phyloP scores from a whole-genome alignment of 805 yeast species.

The Zygosaccharomyces siamensis region DNA sequence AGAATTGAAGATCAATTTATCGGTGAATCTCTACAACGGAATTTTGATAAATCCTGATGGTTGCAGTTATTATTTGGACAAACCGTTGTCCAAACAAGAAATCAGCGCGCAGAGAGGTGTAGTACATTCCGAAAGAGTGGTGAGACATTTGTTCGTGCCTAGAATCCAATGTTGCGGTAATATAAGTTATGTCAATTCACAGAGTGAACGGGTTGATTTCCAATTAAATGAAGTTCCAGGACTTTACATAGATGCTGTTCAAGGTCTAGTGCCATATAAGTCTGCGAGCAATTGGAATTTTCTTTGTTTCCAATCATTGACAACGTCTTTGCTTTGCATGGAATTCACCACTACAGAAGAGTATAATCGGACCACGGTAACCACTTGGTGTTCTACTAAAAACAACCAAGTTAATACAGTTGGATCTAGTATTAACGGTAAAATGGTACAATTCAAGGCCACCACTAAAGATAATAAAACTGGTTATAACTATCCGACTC shows the following conservation, averaged over 20 bases:
- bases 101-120: slow-evolving; percentile 44
- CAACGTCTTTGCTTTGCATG: slow-evolving; percentile 67
- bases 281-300: slow-evolving; percentile 89
- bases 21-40: slow-evolving; percentile 39
- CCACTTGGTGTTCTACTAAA: slow-evolving; percentile 40
- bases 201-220: slow-evolving; percentile 16
- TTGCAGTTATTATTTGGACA: slow-evolving; percentile 57
- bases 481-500: slow-evolving; percentile 75
- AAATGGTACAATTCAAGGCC: slow-evolving; percentile 37
- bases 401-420: slow-evolving; percentile 48
- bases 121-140: slow-evolving; percentile 50
- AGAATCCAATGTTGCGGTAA: slow-evolving; percentile 59
- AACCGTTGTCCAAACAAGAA: slow-evolving; percentile 31
- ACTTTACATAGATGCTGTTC: slow-evolving; percentile 81
- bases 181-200: slow-evolving; percentile 31
- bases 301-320: slow-evolving; percentile 65
- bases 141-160: slow-evolving; percentile 84
- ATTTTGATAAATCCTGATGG: slow-evolving; percentile 79
- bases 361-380: slow-evolving; percentile 45
- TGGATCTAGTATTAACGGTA: slow-evolving; percentile 51
- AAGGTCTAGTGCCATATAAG: slow-evolving; percentile 90
- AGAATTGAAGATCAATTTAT: slow-evolving; percentile 19
- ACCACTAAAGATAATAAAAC: slow-evolving; percentile 52
- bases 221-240: slow-evolving; percentile 37
- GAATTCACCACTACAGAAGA: slow-evolving; percentile 79